Conservation (phyloP, 2,329 filamentous ascomycete species). For the Fusarium oligoseptatum region DNA sequence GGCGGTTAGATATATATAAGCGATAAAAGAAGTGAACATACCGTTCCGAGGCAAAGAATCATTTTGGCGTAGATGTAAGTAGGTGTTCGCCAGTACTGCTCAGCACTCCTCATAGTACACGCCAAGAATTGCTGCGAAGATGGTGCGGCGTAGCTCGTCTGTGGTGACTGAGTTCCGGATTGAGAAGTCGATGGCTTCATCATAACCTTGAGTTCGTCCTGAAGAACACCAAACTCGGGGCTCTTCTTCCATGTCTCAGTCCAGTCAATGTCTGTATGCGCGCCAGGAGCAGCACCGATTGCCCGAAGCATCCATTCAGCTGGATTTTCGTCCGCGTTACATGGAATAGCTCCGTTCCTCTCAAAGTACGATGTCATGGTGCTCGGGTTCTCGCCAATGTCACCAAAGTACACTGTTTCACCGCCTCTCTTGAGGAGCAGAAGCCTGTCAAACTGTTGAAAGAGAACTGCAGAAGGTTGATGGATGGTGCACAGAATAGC, state of each 20-base stretch:
- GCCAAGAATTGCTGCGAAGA: conserved; percentile 59
- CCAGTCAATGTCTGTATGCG: conserved; percentile 5
- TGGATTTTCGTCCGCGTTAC: neutral
- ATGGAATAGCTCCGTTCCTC: neutral
- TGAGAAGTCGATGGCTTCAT: neutral
- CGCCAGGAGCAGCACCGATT: neutral
- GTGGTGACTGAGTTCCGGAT: neutral
- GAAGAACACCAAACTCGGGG: neutral
- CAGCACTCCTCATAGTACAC: conserved; percentile 50
- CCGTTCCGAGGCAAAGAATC: conserved; percentile 1
- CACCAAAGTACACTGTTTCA: conserved; percentile 74
- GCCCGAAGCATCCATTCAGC: neutral
- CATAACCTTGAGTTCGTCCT: neutral
- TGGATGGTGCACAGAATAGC: conserved; percentile 68
- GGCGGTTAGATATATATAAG: neutral
- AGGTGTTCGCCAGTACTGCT: conserved; percentile 55
- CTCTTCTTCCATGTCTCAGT: neutral
- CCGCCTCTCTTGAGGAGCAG: conserved; percentile 74
- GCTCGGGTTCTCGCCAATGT: neutral
- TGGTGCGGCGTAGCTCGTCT: conserved; percentile 52
- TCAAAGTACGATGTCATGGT: conserved; percentile 1
- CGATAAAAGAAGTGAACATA: neutral
- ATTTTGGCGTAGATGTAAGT: conserved; percentile 69
- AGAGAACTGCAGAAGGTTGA: conserved; percentile 66
- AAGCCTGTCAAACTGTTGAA: conserved; percentile 69